Percentiles rank a stretch among this genome's conserved stretches.
Evolutionary conservation across 2,329 filamentous ascomycete genomes (phyloP).

Genomic region (Pseudopyrenochaeta lycopersici): DNA sequence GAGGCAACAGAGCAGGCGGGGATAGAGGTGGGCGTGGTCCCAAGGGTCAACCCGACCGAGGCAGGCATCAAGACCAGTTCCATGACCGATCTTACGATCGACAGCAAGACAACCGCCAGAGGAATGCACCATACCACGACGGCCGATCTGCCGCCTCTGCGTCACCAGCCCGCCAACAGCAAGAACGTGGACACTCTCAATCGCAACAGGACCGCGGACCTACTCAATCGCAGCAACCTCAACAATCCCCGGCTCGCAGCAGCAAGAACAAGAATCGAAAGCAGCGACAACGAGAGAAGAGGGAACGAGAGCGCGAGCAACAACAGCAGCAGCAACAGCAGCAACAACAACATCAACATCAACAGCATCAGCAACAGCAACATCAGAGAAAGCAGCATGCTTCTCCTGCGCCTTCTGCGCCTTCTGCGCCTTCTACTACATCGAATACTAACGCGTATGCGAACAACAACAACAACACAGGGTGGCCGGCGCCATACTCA

Average conservation of each 20-base stretch:
- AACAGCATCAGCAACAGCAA: constrained; percentile 16
- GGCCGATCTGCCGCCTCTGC: constrained; percentile 28
- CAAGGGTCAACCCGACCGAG: constrained; percentile 35
- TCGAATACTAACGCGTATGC: constrained; percentile 30
- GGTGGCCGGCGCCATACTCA: constrained; percentile 30
- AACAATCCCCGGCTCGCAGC: constrained; percentile 31
- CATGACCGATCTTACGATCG: constrained; percentile 21
- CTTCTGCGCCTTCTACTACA: constrained; percentile 22
- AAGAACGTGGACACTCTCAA: constrained; percentile 30
- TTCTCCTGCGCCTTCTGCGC: constrained; percentile 26
- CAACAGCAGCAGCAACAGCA: constrained; percentile 24
- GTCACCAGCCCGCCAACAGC: constrained; percentile 29
- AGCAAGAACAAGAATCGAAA: constrained; percentile 44
- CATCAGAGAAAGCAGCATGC: constrained; percentile 20
- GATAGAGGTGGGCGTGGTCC: constrained; percentile 32
- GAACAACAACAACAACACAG: constrained; percentile 30
- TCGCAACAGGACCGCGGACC: constrained; percentile 26
- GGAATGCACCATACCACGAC: constrained; percentile 34
- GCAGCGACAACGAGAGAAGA: constrained; percentile 38
- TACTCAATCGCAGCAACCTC: constrained; percentile 16
- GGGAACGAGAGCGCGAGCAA: constrained; percentile 30
- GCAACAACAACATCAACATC: constrained; percentile 21
- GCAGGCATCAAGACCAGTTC: constrained; percentile 29
- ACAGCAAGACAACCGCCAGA: constrained; percentile 30
- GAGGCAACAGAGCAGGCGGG: constrained; percentile 13